Evolutionary conservation across 164 flowering plant genomes (phyloP).

Genomic region (Paratinospora sagittata): DNA sequence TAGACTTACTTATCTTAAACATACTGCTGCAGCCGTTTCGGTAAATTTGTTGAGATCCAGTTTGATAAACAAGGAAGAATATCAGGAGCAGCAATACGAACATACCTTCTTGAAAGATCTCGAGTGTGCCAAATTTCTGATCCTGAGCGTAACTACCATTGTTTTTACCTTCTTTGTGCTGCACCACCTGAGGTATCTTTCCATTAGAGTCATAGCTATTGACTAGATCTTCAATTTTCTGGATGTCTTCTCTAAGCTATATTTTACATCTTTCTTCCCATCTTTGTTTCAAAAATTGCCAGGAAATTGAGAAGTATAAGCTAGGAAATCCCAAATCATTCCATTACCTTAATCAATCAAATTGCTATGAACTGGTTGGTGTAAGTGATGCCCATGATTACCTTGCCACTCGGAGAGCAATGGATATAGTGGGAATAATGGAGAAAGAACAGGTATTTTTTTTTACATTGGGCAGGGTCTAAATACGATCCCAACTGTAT

Average conservation of each 20-base stretch:
- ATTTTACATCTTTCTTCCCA: background rate
- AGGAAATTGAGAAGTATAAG: slow-evolving; percentile 74
- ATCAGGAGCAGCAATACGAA: slow-evolving; percentile 86
- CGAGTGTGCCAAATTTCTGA: slow-evolving; percentile 93
- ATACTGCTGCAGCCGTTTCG: slow-evolving; percentile 66
- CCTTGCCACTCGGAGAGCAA: slow-evolving; percentile 75
- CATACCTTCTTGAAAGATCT: slow-evolving; percentile 83
- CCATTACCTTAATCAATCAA: slow-evolving; percentile 87
- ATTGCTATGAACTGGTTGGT: slow-evolving; percentile 70
- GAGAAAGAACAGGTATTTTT: slow-evolving; percentile 65
- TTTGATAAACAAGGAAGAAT: slow-evolving; percentile 72
- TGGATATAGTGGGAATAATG: slow-evolving; percentile 79
- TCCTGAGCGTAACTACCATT: slow-evolving; percentile 85
- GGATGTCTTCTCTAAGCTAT: background rate
- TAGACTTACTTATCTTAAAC: slow-evolving; percentile 14
- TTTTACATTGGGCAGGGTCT: slow-evolving; percentile 7
- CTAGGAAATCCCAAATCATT: slow-evolving; percentile 78
- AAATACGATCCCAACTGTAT: background rate
- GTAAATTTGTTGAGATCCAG: slow-evolving; percentile 87
- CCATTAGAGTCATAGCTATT: slow-evolving; percentile 1
- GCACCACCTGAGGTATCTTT: slow-evolving; percentile 63
- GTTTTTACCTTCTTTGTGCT: too few species aligned
- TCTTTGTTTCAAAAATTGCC: slow-evolving; percentile 6
- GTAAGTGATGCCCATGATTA: slow-evolving; percentile 69
- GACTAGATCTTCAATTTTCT: background rate